A percentile compares a stretch with the other conserved stretches of the same genome.
Conservation (phyloP, 768 basidiomycete species). For the Amyloporia xantha region DNA sequence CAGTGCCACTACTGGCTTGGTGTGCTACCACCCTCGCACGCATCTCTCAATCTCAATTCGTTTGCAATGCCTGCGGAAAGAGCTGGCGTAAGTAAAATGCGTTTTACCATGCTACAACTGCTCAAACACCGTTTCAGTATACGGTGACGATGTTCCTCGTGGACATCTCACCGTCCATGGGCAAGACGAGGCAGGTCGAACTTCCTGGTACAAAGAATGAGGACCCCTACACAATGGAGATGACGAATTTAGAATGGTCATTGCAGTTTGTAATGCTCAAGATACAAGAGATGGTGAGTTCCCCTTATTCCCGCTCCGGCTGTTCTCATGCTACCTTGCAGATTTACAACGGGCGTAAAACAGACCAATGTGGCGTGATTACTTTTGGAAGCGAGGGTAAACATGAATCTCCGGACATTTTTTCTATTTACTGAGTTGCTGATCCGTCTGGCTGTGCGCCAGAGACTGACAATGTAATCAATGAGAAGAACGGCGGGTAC, state of each 20-base stretch:
- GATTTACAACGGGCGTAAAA: slow-evolving; percentile 91
- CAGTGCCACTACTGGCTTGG: too few species aligned
- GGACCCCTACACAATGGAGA: slow-evolving; percentile 44
- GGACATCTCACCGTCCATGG: slow-evolving; percentile 87
- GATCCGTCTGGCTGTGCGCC: background rate
- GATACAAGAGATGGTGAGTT: slow-evolving; percentile 77
- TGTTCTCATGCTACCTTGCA: slow-evolving; percentile 23
- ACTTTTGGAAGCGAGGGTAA: slow-evolving; percentile 77
- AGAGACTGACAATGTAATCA: slow-evolving; percentile 66
- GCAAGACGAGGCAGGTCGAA: slow-evolving; percentile 48
- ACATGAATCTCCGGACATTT: slow-evolving; percentile 14
- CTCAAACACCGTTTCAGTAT: slow-evolving; percentile 40
- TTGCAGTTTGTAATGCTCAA: slow-evolving; percentile 87
- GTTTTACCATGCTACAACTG: background rate
- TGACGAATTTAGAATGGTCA: slow-evolving; percentile 75
- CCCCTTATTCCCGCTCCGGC: background rate
- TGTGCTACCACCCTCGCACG: slow-evolving; percentile 9
- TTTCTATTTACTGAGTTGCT: background rate
- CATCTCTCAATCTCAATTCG: background rate
- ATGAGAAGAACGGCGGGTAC: slow-evolving; percentile 59
- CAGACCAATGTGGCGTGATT: slow-evolving; percentile 89
- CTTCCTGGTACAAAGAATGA: slow-evolving; percentile 44
- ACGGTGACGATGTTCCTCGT: slow-evolving; percentile 87
- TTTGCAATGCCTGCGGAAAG: slow-evolving; percentile 68
- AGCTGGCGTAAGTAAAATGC: slow-evolving; percentile 56